phyloP scores from a whole-genome alignment of 1,139 yeast genomes.

The Geotrichum bryndzae region DNA sequence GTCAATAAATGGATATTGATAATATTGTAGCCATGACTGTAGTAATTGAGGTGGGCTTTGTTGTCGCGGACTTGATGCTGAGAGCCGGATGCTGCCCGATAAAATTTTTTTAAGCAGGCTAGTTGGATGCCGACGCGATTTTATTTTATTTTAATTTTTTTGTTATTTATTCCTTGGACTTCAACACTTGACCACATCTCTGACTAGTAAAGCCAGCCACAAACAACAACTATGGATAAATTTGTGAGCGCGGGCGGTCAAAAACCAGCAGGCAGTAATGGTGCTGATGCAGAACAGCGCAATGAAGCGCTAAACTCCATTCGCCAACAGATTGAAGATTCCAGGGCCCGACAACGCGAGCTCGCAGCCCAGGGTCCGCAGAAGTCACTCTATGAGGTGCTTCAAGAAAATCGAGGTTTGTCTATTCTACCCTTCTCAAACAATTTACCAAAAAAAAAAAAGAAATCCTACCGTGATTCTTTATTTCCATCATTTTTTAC shows the following conservation, averaged over 20 bases:
- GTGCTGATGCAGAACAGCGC: not conserved
- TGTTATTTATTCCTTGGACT: too few species aligned
- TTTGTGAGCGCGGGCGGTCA: not conserved
- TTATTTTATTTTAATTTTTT: too few species aligned
- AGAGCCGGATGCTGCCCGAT: not conserved
- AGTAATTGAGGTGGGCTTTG: not conserved
- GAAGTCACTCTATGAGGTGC: constrained; percentile 22
- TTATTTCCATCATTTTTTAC: not conserved
- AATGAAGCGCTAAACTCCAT: constrained; percentile 1
- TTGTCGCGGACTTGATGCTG: too few species aligned
- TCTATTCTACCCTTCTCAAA: not conserved
- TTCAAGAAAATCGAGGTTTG: constrained; percentile 24
- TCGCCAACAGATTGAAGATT: constrained; percentile 6
- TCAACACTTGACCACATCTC: not conserved
- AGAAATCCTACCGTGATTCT: not conserved
- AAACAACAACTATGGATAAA: not conserved
- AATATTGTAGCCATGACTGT: not conserved
- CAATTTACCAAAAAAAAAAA: too few species aligned
- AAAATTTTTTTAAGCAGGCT: not conserved
- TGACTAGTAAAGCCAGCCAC: not conserved
- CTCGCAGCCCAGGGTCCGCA: constrained; percentile 5
- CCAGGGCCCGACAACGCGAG: constrained; percentile 7
- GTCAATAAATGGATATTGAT: not conserved
- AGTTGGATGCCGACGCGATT: not conserved
- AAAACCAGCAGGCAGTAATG: not conserved